Conservation (phyloP, 208 protist genomes). For the Trypanosoma cruzi region DNA sequence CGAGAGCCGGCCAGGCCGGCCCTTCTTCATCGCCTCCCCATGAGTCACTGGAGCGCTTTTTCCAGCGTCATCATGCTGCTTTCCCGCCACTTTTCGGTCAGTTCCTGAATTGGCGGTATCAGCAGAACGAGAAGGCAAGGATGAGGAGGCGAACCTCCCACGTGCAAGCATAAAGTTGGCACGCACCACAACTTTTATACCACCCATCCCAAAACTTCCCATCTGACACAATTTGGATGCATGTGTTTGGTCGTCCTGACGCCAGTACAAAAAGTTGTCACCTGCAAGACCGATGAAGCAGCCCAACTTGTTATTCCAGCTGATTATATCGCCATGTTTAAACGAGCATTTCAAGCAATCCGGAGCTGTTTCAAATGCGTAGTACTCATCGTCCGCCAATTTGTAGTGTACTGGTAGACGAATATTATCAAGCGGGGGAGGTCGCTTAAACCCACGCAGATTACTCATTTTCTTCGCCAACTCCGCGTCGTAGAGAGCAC, state of each 20-base stretch:
- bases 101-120: no score
- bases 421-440: slow-evolving; percentile 38
- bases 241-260: slow-evolving; percentile 46
- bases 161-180: slow-evolving; percentile 45
- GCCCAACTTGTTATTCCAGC: slow-evolving; percentile 47
- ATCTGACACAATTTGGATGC: slow-evolving; percentile 64
- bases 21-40: slow-evolving; percentile 1
- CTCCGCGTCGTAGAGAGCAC: slow-evolving; percentile 93
- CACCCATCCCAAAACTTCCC: slow-evolving; percentile 66
- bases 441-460: slow-evolving; percentile 61
- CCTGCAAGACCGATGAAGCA: slow-evolving; percentile 80
- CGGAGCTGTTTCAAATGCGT: slow-evolving; percentile 80
- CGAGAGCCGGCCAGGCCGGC: slow-evolving; percentile 14
- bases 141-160: not conserved
- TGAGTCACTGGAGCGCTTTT: not conserved
- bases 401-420: slow-evolving; percentile 48
- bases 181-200: slow-evolving; percentile 49
- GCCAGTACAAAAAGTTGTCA: slow-evolving; percentile 82
- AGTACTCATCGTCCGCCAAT: slow-evolving; percentile 68
- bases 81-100: no score
- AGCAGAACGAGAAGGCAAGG: not conserved
- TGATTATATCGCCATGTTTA: slow-evolving; percentile 78
- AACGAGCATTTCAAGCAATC: slow-evolving; percentile 62
- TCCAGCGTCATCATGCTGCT: no score
- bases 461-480: slow-evolving; percentile 34